Base-by-base conservation (phyloP, 1,284 basidiomycete species). In the Mycena citricolor region DNA sequence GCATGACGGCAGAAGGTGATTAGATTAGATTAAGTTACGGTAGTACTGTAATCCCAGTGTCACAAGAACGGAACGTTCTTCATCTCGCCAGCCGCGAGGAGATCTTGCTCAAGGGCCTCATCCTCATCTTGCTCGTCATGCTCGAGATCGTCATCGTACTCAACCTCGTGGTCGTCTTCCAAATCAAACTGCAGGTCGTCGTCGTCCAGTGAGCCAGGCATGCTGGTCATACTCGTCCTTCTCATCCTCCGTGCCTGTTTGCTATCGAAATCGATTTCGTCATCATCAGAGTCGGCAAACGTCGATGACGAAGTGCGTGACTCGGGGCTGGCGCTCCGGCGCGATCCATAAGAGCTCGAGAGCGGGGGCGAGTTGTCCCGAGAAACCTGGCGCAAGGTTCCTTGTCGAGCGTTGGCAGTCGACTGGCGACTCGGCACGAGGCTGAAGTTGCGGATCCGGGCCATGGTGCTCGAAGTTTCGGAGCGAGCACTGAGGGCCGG, bases 401-500 rank as follows among this genome's bases (percentile, higher is more conserved):
- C 20, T 34, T 57, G 23, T 32, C 46, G 37, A 17, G 41, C 36
- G 32, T 32, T 68, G 35, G 61, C 54, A 12, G 62, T 57, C 6
- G 67, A 54, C 55, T 77, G 74, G 52, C 79, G 68, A 42, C 73
- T 61, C 10, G 77, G 71, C 11, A 78, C 80, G 23, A 90, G 72
- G 54, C 86, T 87, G 63, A 94, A 90, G 58, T 90, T 90, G 32
- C 90, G 76, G 19, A 95, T 62, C 10, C 90, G 79, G 8, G 83
- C 79, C n/a, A 94, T 70, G 0, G 90, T 68, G 51, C 81, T 83
- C 0, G 86, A 89, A 1, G 79, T 81, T 57, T 97, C 94, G 0
- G 90, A 94, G 1, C 90, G 81, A 2, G 95, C 94, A 39, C 90
- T 94, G 23, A 98, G 76, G 0, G 94, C 86, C 0, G 94, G 94